phyloP scores from a whole-genome alignment of 192 early-diverging fungal species.

The Kappamyces sp. region DNA sequence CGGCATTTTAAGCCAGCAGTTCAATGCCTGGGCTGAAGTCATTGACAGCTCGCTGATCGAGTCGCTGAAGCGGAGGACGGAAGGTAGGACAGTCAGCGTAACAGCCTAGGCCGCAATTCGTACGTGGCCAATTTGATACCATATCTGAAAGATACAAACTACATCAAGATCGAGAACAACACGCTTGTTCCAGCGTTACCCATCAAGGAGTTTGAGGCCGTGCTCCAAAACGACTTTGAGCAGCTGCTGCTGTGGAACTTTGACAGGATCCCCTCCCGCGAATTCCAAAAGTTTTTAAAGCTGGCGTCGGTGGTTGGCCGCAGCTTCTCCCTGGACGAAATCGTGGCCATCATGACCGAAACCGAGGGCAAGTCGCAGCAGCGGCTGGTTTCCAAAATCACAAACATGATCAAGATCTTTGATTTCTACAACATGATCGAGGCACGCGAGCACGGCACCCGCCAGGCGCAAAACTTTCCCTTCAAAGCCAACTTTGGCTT shows the following conservation, averaged over 20 bases:
- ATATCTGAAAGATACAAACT: conserved; percentile 5
- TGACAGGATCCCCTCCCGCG: background rate
- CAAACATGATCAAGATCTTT: conserved; percentile 12
- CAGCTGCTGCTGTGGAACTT: background rate
- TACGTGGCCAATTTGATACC: background rate
- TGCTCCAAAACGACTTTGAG: background rate
- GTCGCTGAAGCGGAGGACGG: too few relatives aligned
- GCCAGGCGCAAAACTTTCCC: background rate
- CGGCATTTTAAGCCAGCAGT: too few relatives aligned
- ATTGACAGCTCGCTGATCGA: too few relatives aligned
- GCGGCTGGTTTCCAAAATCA: background rate
- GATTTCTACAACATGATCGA: conserved; percentile 8
- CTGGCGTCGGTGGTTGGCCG: conserved; percentile 1
- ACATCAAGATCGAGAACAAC: background rate
- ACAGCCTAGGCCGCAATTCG: background rate
- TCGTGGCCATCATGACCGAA: conserved; percentile 1
- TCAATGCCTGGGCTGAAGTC: too few relatives aligned
- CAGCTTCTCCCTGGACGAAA: conserved; percentile 9
- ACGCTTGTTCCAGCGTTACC: background rate
- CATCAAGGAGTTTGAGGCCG: background rate
- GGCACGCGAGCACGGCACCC: background rate
- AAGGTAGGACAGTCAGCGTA: too few relatives aligned
- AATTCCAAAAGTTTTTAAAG: conserved; percentile 7
- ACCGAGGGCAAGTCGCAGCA: background rate
- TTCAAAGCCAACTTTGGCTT: conserved; percentile 7